Base-by-base conservation (phyloP, 257 asterid genomes). In the Solanum corneliomulleri region DNA sequence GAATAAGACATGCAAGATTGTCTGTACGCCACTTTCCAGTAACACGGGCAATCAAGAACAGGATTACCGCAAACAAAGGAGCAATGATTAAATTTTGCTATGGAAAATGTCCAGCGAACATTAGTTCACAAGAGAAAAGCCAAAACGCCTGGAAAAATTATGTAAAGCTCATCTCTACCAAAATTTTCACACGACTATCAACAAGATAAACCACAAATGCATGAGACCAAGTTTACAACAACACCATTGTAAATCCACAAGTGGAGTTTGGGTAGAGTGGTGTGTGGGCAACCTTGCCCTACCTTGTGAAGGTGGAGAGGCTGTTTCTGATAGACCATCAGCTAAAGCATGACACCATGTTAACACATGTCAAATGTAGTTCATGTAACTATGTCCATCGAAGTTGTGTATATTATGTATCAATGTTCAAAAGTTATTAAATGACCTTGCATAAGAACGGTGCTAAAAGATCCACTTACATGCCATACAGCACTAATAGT, bases 401-500 rank as follows among this genome's bases (percentile, higher is more conserved):
- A 80, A 45, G 42, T 45, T 8, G 44, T 1, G 18, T 21, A 75
- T 23, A 23, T 41, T 75, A 41, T 75, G 21, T 75, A 45, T 47
- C 66, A 47, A 27, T 20, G 25, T 4, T 47, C 42, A 45, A 23
- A 47, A 45, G 27, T 45, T 78, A 78, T 78, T 78, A 78, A 45
- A 45, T 47, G 42, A 78, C 13, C 66, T 2, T 14, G 41, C 84
- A 78, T 8, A 44, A 45, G 60, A 15, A 78, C 45, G 84, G 84
- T 78, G 64, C 41, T 45, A 78, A 78, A 42, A 44, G 64, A 44
- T 78, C 64, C 64, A 25, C 98, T 93, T 94, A 96, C 99, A 91
- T 96, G 98, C 99, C 98, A 95, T 87, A 96, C 99, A 77, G 98
- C 99, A 90, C 99, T 96, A 90, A 95, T 95, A 12, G 98, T 95